Conservation (phyloP, 202 grass and related monocot species). For the Sporobolus alterniflorus region DNA sequence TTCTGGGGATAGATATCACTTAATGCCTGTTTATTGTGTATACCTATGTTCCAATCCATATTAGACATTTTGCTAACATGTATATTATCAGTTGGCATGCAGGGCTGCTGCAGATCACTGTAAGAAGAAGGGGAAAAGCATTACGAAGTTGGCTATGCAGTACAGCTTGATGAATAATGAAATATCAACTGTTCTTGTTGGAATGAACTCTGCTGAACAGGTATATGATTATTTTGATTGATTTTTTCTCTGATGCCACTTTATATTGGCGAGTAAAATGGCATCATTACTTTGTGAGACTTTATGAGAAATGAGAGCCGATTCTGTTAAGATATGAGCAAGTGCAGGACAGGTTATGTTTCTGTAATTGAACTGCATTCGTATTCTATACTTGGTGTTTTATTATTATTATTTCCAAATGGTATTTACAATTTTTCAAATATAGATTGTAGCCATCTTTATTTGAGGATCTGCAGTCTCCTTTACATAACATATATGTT, state of each 20-base stretch:
- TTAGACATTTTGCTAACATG: conserved; percentile 8
- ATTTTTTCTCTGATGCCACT: background rate
- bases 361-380: background rate
- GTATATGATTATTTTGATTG: conserved; percentile 30
- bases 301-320: background rate
- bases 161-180: conserved; percentile 91
- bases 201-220: conserved; percentile 92
- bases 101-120: conserved; percentile 77
- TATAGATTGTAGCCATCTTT: background rate
- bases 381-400: background rate
- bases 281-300: background rate
- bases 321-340: background rate
- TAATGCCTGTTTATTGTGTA: background rate
- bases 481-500: no score
- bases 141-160: conserved; percentile 83
- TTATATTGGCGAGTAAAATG: background rate
- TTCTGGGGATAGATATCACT: background rate
- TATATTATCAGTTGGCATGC: conserved; percentile 71
- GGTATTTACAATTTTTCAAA: background rate
- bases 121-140: conserved; percentile 68
- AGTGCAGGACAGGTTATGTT: no score
- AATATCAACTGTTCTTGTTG: conserved; percentile 88
- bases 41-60: conserved; percentile 4
- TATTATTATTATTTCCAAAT: background rate
- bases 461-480: background rate